phyloP scores from a whole-genome alignment of 805 yeast species.

The Candida yuanshanica region DNA sequence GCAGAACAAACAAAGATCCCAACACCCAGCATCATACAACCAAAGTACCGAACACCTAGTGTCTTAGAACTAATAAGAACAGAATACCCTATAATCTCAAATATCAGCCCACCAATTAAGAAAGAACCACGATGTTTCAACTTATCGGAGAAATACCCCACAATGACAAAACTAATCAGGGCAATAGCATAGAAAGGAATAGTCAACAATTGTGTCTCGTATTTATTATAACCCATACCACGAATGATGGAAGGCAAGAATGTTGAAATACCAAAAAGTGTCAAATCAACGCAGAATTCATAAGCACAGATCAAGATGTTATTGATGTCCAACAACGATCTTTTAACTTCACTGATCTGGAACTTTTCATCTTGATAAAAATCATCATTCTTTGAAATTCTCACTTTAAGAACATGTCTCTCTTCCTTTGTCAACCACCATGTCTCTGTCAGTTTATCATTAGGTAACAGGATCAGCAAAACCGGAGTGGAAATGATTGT shows the following conservation, averaged over 20 bases:
- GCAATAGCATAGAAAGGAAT: constrained; percentile 38
- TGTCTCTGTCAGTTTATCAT: constrained; percentile 28
- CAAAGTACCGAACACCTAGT: constrained; percentile 33
- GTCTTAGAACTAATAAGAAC: constrained; percentile 27
- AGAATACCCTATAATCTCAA: constrained; percentile 29
- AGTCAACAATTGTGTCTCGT: constrained; percentile 37
- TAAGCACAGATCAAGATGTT: constrained; percentile 30
- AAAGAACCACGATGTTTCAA: constrained; percentile 30
- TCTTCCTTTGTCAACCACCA: constrained; percentile 39
- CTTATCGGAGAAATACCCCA: constrained; percentile 28
- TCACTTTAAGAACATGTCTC: constrained; percentile 28
- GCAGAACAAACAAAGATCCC: constrained; percentile 37
- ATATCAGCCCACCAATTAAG: constrained; percentile 27
- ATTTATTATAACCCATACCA: constrained; percentile 37
- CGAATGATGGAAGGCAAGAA: constrained; percentile 41
- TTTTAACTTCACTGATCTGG: constrained; percentile 30
- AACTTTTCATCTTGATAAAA: constrained; percentile 32
- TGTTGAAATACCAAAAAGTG: constrained; percentile 39
- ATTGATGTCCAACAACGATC: constrained; percentile 34
- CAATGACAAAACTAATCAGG: constrained; percentile 25
- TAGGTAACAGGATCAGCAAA: constrained; percentile 32
- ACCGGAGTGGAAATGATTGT: constrained; percentile 34
- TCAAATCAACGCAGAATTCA: constrained; percentile 39
- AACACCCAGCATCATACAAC: constrained; percentile 32
- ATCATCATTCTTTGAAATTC: constrained; percentile 31